Percentiles rank a stretch among this genome's conserved stretches.
Evolutionary conservation across 495 filamentous ascomycete genomes (phyloP).

Genomic region (Aspergillus nidulans): DNA sequence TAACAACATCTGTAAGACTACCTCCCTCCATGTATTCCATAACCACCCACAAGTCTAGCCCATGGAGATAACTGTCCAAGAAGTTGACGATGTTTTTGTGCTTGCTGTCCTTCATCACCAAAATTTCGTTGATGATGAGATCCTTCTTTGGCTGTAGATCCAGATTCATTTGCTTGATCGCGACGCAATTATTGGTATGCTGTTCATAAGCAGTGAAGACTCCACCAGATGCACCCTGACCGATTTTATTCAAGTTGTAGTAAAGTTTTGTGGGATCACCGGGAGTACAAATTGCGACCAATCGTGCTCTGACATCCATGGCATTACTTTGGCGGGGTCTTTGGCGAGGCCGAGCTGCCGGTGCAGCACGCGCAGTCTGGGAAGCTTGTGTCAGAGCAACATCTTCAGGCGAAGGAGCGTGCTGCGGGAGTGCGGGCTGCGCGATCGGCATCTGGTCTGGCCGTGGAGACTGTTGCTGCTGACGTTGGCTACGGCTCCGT

Average conservation of each 20-base stretch:
- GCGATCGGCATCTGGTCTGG: slow-evolving; percentile 25
- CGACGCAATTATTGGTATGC: slow-evolving; percentile 79
- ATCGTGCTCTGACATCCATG: slow-evolving; percentile 75
- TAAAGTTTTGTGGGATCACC: slow-evolving; percentile 87
- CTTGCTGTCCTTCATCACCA: slow-evolving; percentile 98
- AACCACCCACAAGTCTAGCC: slow-evolving; percentile 92
- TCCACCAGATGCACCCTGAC: slow-evolving; percentile 93
- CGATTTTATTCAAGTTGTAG: slow-evolving; percentile 87
- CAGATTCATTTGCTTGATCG: slow-evolving; percentile 99
- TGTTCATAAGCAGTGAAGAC: slow-evolving; percentile 90
- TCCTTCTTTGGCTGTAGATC: slow-evolving; percentile 99
- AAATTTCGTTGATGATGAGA: slow-evolving; percentile 96
- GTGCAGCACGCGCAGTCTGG: slow-evolving; percentile 53
- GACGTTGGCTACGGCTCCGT: slow-evolving; percentile 66
- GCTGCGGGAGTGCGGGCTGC: slow-evolving; percentile 21
- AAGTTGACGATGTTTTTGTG: slow-evolving; percentile 99
- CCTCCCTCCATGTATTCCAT: slow-evolving; percentile 99
- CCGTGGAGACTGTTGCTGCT: slow-evolving; percentile 34
- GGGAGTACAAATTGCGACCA: slow-evolving; percentile 84
- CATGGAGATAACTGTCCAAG: slow-evolving; percentile 88
- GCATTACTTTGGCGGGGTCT: slow-evolving; percentile 67
- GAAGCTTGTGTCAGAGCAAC: slow-evolving; percentile 40
- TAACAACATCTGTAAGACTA: slow-evolving; percentile 95
- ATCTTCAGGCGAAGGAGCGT: slow-evolving; percentile 22
- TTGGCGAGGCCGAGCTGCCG: slow-evolving; percentile 68